Conservation (phyloP, 2,329 filamentous ascomycete species). For the Paracoccidioides lutzii region DNA sequence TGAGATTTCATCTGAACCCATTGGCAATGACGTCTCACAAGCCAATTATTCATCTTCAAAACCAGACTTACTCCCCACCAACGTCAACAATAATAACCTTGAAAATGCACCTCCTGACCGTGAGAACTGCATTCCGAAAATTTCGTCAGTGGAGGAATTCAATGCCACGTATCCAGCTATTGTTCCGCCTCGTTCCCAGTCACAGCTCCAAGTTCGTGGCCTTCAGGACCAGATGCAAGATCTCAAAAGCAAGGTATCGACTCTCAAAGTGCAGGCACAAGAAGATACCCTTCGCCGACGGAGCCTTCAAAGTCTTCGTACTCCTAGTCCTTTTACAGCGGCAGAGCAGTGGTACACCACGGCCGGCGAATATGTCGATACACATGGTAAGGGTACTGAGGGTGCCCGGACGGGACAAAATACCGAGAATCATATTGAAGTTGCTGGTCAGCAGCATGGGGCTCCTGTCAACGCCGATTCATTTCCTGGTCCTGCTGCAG, state of each 20-base stretch:
- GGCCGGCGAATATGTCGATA: slow-evolving; percentile 24
- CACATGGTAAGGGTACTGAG: slow-evolving; percentile 13
- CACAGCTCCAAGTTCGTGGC: slow-evolving; percentile 58
- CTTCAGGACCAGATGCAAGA: slow-evolving; percentile 77
- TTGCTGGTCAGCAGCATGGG: neutral
- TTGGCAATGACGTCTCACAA: neutral
- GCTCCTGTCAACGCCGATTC: neutral
- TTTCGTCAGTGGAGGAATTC: slow-evolving; percentile 21
- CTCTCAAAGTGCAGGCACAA: slow-evolving; percentile 61
- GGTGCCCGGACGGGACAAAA: neutral
- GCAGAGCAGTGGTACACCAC: slow-evolving; percentile 47
- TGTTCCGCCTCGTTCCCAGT: slow-evolving; percentile 52
- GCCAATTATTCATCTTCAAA: neutral
- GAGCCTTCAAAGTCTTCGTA: slow-evolving; percentile 62
- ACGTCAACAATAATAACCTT: neutral
- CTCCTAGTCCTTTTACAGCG: slow-evolving; percentile 66
- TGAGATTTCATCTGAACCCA: neutral
- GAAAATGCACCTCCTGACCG: neutral
- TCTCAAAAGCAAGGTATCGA: slow-evolving; percentile 73
- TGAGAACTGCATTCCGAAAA: slow-evolving; percentile 9
- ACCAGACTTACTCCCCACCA: neutral
- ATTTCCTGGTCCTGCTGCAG: neutral
- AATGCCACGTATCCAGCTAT: slow-evolving; percentile 28
- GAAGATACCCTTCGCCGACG: slow-evolving; percentile 66
- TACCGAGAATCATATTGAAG: slow-evolving; percentile 2